A percentile compares a stretch with the other conserved stretches of the same genome.
Evolutionary conservation across 768 basidiomycete species (phyloP).

Genomic region (Naganishia kalamii): DNA sequence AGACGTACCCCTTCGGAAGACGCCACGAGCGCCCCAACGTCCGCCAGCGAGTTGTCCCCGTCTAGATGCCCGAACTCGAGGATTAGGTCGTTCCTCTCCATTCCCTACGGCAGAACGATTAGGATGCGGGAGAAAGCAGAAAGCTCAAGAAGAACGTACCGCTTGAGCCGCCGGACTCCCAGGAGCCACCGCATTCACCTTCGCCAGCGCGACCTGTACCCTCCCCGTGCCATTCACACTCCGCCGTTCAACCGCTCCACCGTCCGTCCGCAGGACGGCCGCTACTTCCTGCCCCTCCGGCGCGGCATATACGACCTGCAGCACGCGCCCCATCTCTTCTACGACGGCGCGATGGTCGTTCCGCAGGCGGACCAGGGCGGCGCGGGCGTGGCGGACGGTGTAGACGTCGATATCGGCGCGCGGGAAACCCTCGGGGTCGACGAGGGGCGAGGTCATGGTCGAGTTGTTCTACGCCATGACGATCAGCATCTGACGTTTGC

Average conservation of each 20-base stretch:
- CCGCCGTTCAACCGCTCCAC: background rate
- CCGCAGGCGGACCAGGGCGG: slow-evolving; percentile 68
- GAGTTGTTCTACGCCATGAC: background rate
- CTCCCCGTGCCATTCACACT: slow-evolving; percentile 26
- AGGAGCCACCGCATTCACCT: slow-evolving; percentile 71
- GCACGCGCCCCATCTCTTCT: slow-evolving; percentile 60
- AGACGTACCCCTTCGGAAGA: slow-evolving; percentile 67
- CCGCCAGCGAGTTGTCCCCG: slow-evolving; percentile 55
- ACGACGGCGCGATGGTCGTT: slow-evolving; percentile 68
- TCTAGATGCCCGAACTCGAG: slow-evolving; percentile 65
- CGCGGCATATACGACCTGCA: slow-evolving; percentile 61
- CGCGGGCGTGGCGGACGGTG: slow-evolving; percentile 50
- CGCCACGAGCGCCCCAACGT: slow-evolving; percentile 67
- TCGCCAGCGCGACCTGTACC: slow-evolving; percentile 60
- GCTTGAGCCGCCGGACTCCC: slow-evolving; percentile 75
- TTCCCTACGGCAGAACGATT: slow-evolving; percentile 55
- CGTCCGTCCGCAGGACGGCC: slow-evolving; percentile 23
- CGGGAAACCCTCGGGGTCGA: slow-evolving; percentile 84
- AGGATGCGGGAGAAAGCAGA: background rate
- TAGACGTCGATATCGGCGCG: slow-evolving; percentile 67
- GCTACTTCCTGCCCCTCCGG: background rate
- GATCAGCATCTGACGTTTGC: background rate
- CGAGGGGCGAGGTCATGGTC: slow-evolving; percentile 48
- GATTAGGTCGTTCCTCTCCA: slow-evolving; percentile 64
- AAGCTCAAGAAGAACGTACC: slow-evolving; percentile 51